Conservation (phyloP, 495 filamentous ascomycete genomes). For the Immersiella caudata region DNA sequence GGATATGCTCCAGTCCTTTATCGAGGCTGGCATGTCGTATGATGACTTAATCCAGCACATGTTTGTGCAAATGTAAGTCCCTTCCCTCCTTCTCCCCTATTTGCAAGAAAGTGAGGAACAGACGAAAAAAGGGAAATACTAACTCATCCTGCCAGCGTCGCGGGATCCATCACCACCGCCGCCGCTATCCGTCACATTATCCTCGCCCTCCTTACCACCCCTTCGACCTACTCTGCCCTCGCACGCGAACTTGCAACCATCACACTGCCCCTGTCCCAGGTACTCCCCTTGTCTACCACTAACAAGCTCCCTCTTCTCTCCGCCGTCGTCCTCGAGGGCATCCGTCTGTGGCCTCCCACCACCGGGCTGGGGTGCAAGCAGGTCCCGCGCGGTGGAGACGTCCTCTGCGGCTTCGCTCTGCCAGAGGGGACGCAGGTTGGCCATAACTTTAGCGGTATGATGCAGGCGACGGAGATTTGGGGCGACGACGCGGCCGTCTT, state of each 20-base stretch:
- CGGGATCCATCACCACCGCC: conserved; percentile 67
- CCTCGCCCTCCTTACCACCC: conserved; percentile 53
- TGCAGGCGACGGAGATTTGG: conserved; percentile 38
- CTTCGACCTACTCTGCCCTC: conserved; percentile 52
- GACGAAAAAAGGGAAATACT: too few relatives aligned
- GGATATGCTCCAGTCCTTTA: conserved; percentile 49
- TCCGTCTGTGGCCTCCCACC: conserved; percentile 49
- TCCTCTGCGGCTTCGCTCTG: conserved; percentile 52
- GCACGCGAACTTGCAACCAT: conserved; percentile 58
- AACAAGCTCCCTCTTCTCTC: conserved; percentile 50
- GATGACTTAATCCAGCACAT: conserved; percentile 31
- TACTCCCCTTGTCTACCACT: conserved; percentile 43
- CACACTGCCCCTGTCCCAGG: conserved; percentile 22
- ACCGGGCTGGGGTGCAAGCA: conserved; percentile 52
- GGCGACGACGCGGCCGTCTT: conserved; percentile 49
- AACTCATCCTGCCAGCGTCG: conserved; percentile 42
- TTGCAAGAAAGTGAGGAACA: conserved; percentile 11
- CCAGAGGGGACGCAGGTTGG: conserved; percentile 63
- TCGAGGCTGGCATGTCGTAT: conserved; percentile 41
- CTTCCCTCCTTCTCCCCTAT: conserved; percentile 15
- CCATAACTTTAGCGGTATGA: conserved; percentile 28
- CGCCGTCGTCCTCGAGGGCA: conserved; percentile 50
- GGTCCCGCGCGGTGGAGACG: conserved; percentile 52
- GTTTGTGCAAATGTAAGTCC: conserved; percentile 29
- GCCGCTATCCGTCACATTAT: conserved; percentile 61